phyloP scores from a whole-genome alignment of 2,329 filamentous ascomycete genomes.

The Fusarium brachygibbosum region DNA sequence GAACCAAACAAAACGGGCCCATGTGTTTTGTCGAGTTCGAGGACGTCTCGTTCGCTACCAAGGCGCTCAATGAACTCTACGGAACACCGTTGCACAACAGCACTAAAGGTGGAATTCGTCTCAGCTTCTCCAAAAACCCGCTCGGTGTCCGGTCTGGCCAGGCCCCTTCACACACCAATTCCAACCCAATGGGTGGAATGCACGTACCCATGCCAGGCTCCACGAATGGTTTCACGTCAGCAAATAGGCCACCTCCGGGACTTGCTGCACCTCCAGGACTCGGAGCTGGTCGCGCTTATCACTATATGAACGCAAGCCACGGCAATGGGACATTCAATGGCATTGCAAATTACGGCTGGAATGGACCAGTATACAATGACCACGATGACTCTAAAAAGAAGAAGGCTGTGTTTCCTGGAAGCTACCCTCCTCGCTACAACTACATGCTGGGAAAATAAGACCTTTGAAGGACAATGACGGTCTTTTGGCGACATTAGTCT shows the following conservation, averaged over 20 bases:
- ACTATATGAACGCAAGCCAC: conserved; percentile 43
- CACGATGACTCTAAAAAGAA: conserved; percentile 29
- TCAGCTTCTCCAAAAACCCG: conserved; percentile 98
- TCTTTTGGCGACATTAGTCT: not conserved
- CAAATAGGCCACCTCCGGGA: conserved; percentile 85
- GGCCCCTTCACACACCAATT: conserved; percentile 59
- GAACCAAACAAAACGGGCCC: conserved; percentile 93
- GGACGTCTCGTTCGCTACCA: conserved; percentile 91
- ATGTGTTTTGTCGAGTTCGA: conserved; percentile 99
- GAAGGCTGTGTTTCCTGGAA: conserved; percentile 38
- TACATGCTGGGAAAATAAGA: conserved; percentile 15
- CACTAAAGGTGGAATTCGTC: conserved; percentile 91
- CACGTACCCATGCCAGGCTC: conserved; percentile 67
- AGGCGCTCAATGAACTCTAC: conserved; percentile 89
- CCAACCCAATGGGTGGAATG: conserved; percentile 65
- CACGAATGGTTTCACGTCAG: conserved; percentile 73
- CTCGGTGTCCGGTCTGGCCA: conserved; percentile 89
- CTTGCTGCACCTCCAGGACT: conserved; percentile 82
- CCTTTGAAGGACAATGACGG: not conserved
- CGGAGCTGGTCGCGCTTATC: conserved; percentile 51
- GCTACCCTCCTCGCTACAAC: conserved; percentile 37
- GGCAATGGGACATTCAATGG: conserved; percentile 36
- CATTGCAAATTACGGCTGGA: conserved; percentile 45
- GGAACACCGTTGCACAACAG: conserved; percentile 90
- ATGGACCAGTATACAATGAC: conserved; percentile 38